Base-by-base conservation (phyloP, 371 early-diverging fungal genomes). In the Coemansia sp. region DNA sequence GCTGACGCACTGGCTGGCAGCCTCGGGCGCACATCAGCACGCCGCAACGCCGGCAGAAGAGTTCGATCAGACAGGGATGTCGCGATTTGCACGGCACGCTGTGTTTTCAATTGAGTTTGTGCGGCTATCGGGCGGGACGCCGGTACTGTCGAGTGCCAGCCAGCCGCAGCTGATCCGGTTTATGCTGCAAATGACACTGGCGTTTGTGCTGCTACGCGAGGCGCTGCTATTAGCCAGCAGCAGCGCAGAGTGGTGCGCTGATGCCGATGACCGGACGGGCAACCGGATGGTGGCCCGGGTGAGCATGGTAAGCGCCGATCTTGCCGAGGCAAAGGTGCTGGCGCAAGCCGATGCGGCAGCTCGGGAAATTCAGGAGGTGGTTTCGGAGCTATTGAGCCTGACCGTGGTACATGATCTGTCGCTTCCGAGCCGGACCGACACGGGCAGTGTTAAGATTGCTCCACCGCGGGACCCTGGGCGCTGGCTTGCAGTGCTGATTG, bases 161-260 rank as follows among this genome's bases (percentile, higher is more conserved):
- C 47, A 9, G 0, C 43, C 26, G 20, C 11, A 20, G 14, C 20
- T 62, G 34, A 57, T 43, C 0, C 59, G 16, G n/a, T 53, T 65
- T 31, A 41, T 69, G 4, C 33, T 58, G 52, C 55, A 69, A 9
- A 48, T 61, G 62, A 36, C 61, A 11, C 48, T 74, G 48, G 71
- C 74, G 4, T 69, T 53, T 42, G 72, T 69, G 35, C 42, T 71
- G 58, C 59, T 74, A 12, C 61, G 66, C 20, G 74, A 69, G 49
- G 42, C 71, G 10, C 61, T 63, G 33, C 42, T 55, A 8, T 30
- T 66, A 42, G 61, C 59, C 11, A 30, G 39, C 54, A 38, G 33
- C 54, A 36, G 42, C 47, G 30, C 20, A 20, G 55, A 40, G 33
- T 39, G 66, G 47, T 10, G 31, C 16, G 39, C 33, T 0, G 53